Base-by-base conservation (phyloP, 2,329 filamentous ascomycete species). In the Fusarium cyanostomum region DNA sequence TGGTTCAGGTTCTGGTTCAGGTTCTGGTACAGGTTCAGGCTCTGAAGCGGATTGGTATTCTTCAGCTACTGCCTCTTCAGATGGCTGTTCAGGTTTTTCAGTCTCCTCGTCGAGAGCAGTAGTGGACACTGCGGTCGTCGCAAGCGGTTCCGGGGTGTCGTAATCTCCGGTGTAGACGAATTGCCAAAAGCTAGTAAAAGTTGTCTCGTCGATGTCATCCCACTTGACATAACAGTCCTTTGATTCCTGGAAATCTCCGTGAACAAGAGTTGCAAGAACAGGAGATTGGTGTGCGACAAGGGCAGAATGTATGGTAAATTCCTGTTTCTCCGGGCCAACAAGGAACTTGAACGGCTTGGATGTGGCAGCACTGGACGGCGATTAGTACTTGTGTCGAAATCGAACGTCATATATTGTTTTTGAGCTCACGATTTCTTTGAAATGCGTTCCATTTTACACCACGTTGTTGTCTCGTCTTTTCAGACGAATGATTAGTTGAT, bases 161-260 rank as follows among this genome's bases (percentile, higher is more conserved):
- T 55, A 55, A 5, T 43, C 12, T 15, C 37, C 35, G 1, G 9
- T 37, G 6, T 55, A 55, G 7, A 35, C 44, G 9, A 49, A 55
- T 15, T 55, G 43, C 43, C 52, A 55, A 12, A 55, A 55, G 24
- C 52, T 55, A 6, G 3, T 42, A 13, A 49, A 55, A 6, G 24
- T 24, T 7, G 15, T 37, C 28, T 41, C 37, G 2, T 49, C 44
- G 6, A 49, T 30, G 12, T 55, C 52, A 12, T 55, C 37, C 52
- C 52, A 49, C 7, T 30, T 49, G 8, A 55, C 52, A 2, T 9
- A 49, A 9, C 2, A 16, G 1, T 55, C 52, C 9, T 5, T 8
- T 4, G 52, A 49, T n/a, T 55, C 43, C 21, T 16, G 21, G 15
- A 43, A 55, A 1, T 7, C 3, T 16, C 52, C 37, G 9, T 37